These are phyloP conservation scores for Amoeboaphelidium protococcarum DNA, from an alignment of 371 early-diverging fungal species.

Conservation along the genomic window DNA sequence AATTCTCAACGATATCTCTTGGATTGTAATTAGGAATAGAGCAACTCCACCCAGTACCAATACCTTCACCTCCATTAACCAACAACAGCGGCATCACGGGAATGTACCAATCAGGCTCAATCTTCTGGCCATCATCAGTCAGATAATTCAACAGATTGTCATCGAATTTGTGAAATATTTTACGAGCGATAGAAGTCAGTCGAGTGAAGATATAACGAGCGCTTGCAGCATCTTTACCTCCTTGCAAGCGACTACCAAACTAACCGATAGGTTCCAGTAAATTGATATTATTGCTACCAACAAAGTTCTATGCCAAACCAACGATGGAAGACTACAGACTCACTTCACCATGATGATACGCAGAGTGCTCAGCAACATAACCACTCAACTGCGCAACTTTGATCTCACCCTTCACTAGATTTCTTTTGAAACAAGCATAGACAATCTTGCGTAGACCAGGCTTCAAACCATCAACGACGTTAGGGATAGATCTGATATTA, in stretches of 20 bases:
- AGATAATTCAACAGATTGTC: constrained; percentile 66
- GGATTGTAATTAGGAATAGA: constrained; percentile 55
- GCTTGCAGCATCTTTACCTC: constrained; percentile 95
- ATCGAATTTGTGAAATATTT: constrained; percentile 64
- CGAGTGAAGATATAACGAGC: constrained; percentile 93
- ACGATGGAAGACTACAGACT: constrained; percentile 78
- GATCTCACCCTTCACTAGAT: constrained; percentile 47
- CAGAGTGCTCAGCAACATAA: constrained; percentile 74
- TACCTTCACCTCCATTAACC: constrained; percentile 94
- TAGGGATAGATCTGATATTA: constrained; percentile 92
- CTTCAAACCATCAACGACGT: constrained; percentile 94
- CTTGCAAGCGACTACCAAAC: constrained; percentile 88
- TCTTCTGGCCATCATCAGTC: constrained; percentile 75
- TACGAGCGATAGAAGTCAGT: constrained; percentile 47
- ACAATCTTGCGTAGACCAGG: constrained; percentile 97
- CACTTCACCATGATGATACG: constrained; percentile 97
- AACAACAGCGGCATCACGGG: constrained; percentile 94
- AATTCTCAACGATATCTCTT: constrained; percentile 67
- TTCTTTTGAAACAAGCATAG: constrained; percentile 76
- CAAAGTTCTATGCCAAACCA: constrained; percentile 90
- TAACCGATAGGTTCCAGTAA: constrained; percentile 79
- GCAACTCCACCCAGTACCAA: constrained; percentile 80
- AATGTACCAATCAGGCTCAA: constrained; percentile 95
- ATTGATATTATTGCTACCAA: constrained; percentile 94
- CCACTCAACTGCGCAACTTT: constrained; percentile 93